Conservation (phyloP, 805 yeast species). For the Lipomyces sp. region DNA sequence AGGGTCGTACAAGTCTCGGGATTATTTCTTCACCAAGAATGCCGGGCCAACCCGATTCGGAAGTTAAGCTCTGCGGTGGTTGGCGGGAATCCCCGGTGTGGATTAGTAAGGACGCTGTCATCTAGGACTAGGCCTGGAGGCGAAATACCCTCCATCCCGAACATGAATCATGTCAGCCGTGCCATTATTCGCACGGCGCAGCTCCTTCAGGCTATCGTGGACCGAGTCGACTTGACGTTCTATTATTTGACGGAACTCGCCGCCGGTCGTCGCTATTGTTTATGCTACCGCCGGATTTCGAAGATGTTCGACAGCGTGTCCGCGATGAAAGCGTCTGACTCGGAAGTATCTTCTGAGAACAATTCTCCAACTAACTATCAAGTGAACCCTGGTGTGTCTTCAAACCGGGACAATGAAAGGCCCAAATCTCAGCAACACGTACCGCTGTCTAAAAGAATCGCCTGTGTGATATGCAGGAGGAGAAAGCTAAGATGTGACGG, state of each 20-base stretch:
- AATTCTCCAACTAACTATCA: neutral
- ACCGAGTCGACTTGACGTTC: neutral
- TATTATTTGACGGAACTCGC: too few relatives aligned
- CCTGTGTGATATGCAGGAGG: slow-evolving; percentile 45
- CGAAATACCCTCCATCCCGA: neutral
- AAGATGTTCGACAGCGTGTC: neutral
- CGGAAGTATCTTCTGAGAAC: neutral
- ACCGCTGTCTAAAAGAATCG: slow-evolving; percentile 34
- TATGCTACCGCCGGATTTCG: too few relatives aligned
- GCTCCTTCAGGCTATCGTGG: neutral
- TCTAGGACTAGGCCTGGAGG: neutral
- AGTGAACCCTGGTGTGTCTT: neutral
- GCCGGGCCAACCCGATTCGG: neutral
- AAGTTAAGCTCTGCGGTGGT: neutral
- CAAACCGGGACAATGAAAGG: neutral
- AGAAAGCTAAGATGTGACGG: slow-evolving; percentile 47
- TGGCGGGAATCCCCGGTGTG: too few relatives aligned
- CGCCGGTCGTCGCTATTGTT: too few relatives aligned
- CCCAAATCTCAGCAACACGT: neutral
- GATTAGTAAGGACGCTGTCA: neutral
- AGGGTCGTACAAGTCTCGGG: neutral
- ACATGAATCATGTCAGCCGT: neutral
- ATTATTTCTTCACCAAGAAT: neutral
- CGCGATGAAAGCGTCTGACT: neutral
- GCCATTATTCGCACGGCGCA: neutral